Percentiles rank a stretch among this genome's conserved stretches.
Evolutionary conservation across 1,284 basidiomycete species (phyloP).

Genomic region (Puccinia novopanici): DNA sequence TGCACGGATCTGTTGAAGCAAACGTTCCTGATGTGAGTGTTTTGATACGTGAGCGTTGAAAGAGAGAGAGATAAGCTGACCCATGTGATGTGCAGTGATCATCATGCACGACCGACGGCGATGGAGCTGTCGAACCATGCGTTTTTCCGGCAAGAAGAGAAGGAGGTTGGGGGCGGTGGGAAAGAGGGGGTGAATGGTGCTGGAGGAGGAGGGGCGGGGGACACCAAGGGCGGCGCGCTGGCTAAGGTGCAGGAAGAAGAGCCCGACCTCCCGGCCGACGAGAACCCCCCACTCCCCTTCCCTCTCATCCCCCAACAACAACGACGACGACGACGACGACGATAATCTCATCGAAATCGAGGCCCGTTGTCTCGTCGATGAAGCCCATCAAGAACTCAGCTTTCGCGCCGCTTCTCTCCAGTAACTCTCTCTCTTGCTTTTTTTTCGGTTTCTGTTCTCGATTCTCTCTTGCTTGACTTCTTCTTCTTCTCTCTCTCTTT

Average conservation of each 20-base stretch:
- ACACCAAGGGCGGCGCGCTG: background rate
- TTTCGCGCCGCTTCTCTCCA: background rate
- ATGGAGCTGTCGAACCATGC: constrained; percentile 72
- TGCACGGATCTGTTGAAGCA: constrained; percentile 78
- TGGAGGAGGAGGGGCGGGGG: background rate
- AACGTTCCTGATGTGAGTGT: constrained; percentile 71
- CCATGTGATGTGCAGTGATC: constrained; percentile 61
- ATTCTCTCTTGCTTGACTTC: too few species aligned
- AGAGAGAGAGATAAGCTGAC: background rate
- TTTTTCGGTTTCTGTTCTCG: too few species aligned
- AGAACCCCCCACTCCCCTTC: background rate
- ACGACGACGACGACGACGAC: background rate
- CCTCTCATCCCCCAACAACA: too few species aligned
- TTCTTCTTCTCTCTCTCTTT: too few species aligned
- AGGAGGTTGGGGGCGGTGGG: background rate
- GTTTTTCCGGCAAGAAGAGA: constrained; percentile 61
- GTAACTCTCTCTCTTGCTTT: too few species aligned
- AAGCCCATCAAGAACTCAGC: background rate
- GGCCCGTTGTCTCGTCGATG: background rate
- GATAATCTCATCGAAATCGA: background rate
- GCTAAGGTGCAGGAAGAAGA: background rate
- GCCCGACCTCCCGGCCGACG: too few species aligned
- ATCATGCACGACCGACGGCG: constrained; percentile 78
- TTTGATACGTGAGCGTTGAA: background rate
- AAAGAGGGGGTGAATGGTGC: background rate